Evolutionary conservation across 805 yeast genomes (phyloP).

Genomic region (Candida takata): DNA sequence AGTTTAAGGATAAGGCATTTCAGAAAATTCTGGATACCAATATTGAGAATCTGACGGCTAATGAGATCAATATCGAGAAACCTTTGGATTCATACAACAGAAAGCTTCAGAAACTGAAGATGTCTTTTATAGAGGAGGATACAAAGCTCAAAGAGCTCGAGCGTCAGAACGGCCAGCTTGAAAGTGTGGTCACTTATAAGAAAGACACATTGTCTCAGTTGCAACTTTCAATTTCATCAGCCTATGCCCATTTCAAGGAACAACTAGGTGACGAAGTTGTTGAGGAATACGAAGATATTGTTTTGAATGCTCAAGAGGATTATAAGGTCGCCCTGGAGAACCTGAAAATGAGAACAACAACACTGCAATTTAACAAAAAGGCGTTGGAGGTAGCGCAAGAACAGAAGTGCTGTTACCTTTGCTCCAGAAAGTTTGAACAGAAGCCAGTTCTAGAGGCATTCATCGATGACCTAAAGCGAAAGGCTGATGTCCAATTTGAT

Average conservation of each 20-base stretch:
- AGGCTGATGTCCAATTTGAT: conserved; percentile 27
- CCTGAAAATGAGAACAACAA: conserved; percentile 60
- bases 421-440: conserved; percentile 58
- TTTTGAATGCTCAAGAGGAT: conserved; percentile 54
- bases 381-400: conserved; percentile 60
- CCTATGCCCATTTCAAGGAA: conserved; percentile 10
- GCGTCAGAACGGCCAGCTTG: conserved; percentile 9
- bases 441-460: conserved; percentile 21
- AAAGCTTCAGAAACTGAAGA: not conserved
- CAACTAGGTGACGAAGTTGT: conserved; percentile 31
- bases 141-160: not conserved
- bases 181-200: conserved; percentile 15
- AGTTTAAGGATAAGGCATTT: conserved; percentile 26
- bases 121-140: conserved; percentile 7
- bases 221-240: conserved; percentile 5
- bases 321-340: conserved; percentile 56
- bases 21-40: conserved; percentile 24
- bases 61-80: conserved; percentile 12
- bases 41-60: conserved; percentile 16
- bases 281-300: conserved; percentile 41
- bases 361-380: conserved; percentile 58
- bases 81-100: conserved; percentile 9
- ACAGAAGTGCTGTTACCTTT: conserved; percentile 59
- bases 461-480: conserved; percentile 24
- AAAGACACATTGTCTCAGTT: conserved; percentile 4